Conservation (phyloP, 2,329 filamentous ascomycete species). For the Colletotrichum higginsianum region DNA sequence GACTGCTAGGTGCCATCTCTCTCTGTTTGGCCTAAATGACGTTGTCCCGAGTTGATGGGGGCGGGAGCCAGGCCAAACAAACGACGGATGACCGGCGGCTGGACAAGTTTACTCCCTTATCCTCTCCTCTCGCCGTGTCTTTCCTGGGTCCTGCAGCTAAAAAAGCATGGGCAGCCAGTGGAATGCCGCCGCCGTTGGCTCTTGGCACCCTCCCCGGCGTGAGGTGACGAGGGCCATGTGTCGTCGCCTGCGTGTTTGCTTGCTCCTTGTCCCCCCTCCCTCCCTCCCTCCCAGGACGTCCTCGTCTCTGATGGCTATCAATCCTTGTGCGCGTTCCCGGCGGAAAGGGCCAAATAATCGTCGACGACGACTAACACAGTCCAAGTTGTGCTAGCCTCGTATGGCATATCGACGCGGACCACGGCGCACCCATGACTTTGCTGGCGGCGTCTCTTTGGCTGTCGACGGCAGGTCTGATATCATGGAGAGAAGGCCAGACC, state of each 20-base stretch:
- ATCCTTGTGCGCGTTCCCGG: slow-evolving; percentile 31
- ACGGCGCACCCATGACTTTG: slow-evolving; percentile 40
- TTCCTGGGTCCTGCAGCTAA: slow-evolving; percentile 36
- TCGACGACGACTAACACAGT: slow-evolving; percentile 10
- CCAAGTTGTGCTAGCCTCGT: slow-evolving; percentile 34
- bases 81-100: background rate
- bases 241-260: slow-evolving; percentile 14
- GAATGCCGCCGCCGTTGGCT: slow-evolving; percentile 21
- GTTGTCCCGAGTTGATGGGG: slow-evolving; percentile 26
- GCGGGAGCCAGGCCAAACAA: background rate
- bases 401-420: slow-evolving; percentile 37
- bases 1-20: slow-evolving; percentile 4
- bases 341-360: slow-evolving; percentile 33
- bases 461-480: slow-evolving; percentile 29
- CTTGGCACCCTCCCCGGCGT: slow-evolving; percentile 4
- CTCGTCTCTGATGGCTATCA: background rate
- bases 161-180: slow-evolving; percentile 12
- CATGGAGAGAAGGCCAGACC: slow-evolving; percentile 19
- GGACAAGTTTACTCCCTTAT: slow-evolving; percentile 11
- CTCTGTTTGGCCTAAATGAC: slow-evolving; percentile 18
- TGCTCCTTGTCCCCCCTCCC: too few relatives aligned
- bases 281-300: too few relatives aligned
- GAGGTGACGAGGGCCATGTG: slow-evolving; percentile 33
- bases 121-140: slow-evolving; percentile 1
- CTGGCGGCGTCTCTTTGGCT: slow-evolving; percentile 41